Evolutionary conservation across 2,329 filamentous ascomycete species (phyloP), one percentile per base, ranked within the genome.

Genomic region (Colletotrichum sp.): DNA sequence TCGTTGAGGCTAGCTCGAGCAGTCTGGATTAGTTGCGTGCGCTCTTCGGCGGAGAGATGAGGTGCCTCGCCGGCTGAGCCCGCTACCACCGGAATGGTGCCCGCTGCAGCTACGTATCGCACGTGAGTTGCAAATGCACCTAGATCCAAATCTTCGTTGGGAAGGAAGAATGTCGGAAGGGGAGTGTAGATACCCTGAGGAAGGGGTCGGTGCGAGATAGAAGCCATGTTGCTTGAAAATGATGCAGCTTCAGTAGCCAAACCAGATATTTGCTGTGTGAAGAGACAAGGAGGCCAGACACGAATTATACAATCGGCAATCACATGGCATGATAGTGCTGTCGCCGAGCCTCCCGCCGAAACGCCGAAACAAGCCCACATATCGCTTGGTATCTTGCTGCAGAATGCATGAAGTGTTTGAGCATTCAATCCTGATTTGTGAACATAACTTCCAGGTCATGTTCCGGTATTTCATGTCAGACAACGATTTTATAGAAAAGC

Each of bases 381-480:
- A 13, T 52, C 10, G n/a, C 0, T 1, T 3, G n/a, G n/a, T 22
- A 6, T 8, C 43, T 52, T 5, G 5, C n/a, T 25, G n/a, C n/a
- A 52, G 43, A 52, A 10, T 52, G 2, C n/a, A 22, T 52, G 1
- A 25, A 0, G 3, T 52, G 6, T 1, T 22, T 2, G 22, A 5
- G 43, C 16, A 25, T 18, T 43, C 36, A 48, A 48, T 48, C 18
- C 0, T 43, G 39, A 1, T 22, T 52, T 52, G 0, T 1, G 1
- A 52, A 18, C 6, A 22, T 3, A 13, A 1, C 4, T 0, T 52
- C 2, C 39, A n/a, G 3, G 18, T 48, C 18, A n/a, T n/a, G 39
- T 7, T 22, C 1, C 43, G 0, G 0, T 4, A 13, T 3, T 6
- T 12, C 0, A 0, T 22, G 8, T 22, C 0, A 1, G n/a, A 13